Evolutionary conservation across 2,329 filamentous ascomycete genomes (phyloP).

Genomic region (Alternaria panax): DNA sequence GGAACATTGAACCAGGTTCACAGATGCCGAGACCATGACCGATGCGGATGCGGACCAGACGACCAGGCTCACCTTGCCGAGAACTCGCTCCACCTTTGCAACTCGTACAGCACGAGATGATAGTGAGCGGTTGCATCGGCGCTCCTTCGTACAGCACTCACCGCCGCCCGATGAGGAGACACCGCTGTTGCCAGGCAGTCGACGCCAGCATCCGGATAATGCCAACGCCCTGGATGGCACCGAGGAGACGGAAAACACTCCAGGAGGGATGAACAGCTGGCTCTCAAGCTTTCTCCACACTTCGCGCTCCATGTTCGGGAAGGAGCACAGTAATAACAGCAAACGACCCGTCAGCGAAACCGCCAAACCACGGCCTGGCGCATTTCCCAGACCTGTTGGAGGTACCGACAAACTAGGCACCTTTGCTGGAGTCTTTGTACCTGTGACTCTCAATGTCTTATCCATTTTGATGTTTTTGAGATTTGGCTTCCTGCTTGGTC

Average conservation of each 20-base stretch:
- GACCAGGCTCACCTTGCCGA: conserved; percentile 39
- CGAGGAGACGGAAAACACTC: conserved; percentile 5
- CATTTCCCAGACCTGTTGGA: conserved; percentile 51
- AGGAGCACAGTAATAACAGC: conserved; percentile 16
- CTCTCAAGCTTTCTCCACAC: conserved; percentile 32
- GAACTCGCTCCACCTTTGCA: conserved; percentile 54
- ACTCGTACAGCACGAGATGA: conserved; percentile 56
- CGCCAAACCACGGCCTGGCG: conserved; percentile 45
- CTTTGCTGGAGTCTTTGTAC: conserved; percentile 74
- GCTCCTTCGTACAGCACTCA: conserved; percentile 41
- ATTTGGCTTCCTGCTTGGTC: conserved; percentile 84
- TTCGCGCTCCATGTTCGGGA: conserved; percentile 17
- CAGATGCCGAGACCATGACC: conserved; percentile 34
- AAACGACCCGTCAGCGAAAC: conserved; percentile 34
- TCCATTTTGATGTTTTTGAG: conserved; percentile 93
- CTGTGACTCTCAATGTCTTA: conserved; percentile 86
- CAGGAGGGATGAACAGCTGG: conserved; percentile 34
- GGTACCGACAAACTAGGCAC: conserved; percentile 72
- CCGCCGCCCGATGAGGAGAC: conserved; percentile 44
- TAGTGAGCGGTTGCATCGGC: conserved; percentile 54
- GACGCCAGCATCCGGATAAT: conserved; percentile 27
- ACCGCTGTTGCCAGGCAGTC: conserved; percentile 33
- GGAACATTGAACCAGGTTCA: conserved; percentile 20
- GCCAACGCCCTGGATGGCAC: conserved; percentile 3
- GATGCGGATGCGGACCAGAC: conserved; percentile 27